phyloP scores from a whole-genome alignment of 1,284 basidiomycete species.

The Sparassis latifolia region DNA sequence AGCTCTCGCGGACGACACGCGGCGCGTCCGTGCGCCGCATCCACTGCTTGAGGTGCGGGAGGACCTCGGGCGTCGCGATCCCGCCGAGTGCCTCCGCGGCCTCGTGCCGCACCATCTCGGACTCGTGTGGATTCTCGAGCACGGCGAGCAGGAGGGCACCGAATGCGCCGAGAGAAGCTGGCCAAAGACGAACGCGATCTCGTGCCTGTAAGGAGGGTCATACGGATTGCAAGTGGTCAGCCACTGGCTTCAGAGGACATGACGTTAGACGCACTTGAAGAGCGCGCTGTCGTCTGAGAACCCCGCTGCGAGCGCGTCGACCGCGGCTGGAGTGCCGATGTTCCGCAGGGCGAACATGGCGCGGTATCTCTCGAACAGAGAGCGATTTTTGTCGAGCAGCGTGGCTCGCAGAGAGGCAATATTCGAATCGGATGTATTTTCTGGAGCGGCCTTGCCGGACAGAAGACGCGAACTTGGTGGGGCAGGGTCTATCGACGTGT shows the following conservation, averaged over 20 bases:
- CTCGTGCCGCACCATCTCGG: conserved; percentile 98
- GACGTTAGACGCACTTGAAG: conserved; percentile 66
- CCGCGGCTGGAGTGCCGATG: conserved; percentile 74
- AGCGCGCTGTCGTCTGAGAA: conserved; percentile 84
- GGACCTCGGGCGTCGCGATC: conserved; percentile 88
- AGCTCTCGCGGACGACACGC: conserved; percentile 90
- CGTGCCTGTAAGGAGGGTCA: conserved; percentile 57
- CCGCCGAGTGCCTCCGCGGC: conserved; percentile 97
- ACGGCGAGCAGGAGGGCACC: conserved; percentile 83
- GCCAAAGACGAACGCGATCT: conserved; percentile 97
- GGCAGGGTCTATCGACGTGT: conserved; percentile 94
- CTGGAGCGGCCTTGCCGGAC: conserved; percentile 42
- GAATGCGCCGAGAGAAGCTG: conserved; percentile 89
- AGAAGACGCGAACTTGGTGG: conserved; percentile 68
- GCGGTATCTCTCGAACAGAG: conserved; percentile 92
- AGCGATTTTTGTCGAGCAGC: conserved; percentile 63
- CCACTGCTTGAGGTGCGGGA: conserved; percentile 86
- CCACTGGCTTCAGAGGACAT: not conserved
- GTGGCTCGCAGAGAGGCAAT: conserved; percentile 54
- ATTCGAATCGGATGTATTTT: conserved; percentile 39
- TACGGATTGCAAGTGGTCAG: not conserved
- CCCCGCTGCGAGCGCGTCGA: conserved; percentile 87
- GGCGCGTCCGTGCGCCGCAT: conserved; percentile 75
- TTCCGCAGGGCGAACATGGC: conserved; percentile 98
- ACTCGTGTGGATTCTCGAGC: conserved; percentile 68